Base-by-base conservation (phyloP, 805 yeast species). In the Candida ortonii region DNA sequence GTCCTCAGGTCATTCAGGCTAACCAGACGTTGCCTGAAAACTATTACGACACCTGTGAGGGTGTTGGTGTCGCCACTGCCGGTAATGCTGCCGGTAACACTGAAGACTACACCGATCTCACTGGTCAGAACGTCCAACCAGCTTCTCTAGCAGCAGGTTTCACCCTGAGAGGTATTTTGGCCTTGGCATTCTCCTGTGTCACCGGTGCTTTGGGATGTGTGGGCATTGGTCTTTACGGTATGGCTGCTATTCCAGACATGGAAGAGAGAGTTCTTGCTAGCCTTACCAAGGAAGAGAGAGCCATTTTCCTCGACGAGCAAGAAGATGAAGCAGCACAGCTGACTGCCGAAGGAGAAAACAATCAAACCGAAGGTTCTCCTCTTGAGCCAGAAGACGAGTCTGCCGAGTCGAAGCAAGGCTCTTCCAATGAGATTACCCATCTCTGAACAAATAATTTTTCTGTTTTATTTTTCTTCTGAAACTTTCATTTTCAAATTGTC, bases 71-170 rank as follows among this genome's bases (percentile, higher is more conserved):
- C 43, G 53, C 74, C 11, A 52, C 52, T 39, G 61, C 57, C 31
- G 96, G 96, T 59, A 93, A 93, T 57, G 97, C 97, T 43, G 98
- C 97, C 36, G 95, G 75, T 42, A 84, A 86, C 67, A 47, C 73
- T 26, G 68, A 56, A 3, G 67, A 83, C 57, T 77, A 66, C 65
- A 55, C 77, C 38, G 80, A 90, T 59, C 70, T 93, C 49, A 61
- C 70, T 8, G 94, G 94, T 43, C 78, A 86, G 66, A 80, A 82
- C 57, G 68, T 71, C 24, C 97, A 89, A 66, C 67, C 46, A 21
- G 66, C 68, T 45, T 49, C 64, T 25, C 73, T 93, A 52, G 97
- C 97, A 28, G 57, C 70, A 28, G 97, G 97, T 13, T 93, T 93
- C 76, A 90, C 97, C 32, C 85, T 95, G 38, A 80, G 83, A 57